Percentiles rank a stretch among this genome's conserved stretches.
Evolutionary conservation across 495 filamentous ascomycete species (phyloP).

Genomic region (Aspergillus wentii): DNA sequence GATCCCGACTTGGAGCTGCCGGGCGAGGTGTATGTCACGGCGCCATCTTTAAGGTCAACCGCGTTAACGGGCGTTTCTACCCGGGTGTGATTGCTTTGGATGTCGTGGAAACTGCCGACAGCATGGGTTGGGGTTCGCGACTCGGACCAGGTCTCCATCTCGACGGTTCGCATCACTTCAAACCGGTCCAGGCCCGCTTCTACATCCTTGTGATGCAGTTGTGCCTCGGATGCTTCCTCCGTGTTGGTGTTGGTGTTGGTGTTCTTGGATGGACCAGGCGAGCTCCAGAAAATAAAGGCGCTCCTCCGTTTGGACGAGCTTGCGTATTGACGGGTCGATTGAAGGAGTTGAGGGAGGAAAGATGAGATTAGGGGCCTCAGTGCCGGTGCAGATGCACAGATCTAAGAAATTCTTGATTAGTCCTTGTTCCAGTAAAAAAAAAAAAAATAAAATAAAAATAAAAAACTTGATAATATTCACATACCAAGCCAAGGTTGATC

Average conservation of each 20-base stretch:
- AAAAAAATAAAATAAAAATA: no score
- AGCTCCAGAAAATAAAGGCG: constrained; percentile 21
- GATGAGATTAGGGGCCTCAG: constrained; percentile 46
- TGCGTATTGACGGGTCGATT: constrained; percentile 17
- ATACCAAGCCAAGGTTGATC: constrained; percentile 56
- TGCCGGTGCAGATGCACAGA: constrained; percentile 53
- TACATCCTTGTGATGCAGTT: no score
- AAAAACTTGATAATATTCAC: constrained; percentile 13
- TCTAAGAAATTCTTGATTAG: constrained; percentile 23
- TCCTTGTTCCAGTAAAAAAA: constrained; percentile 1
- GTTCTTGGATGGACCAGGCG: constrained; percentile 13
- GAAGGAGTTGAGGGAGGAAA: constrained; percentile 37
- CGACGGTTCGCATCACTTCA: constrained; percentile 22
- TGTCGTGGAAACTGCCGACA: constrained; percentile 5
- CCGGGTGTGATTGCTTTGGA: constrained; percentile 11
- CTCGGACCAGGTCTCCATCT: constrained; percentile 31
- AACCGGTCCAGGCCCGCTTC: constrained; percentile 5
- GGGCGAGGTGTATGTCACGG: constrained; percentile 13
- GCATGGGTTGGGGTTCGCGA: constrained; percentile 11
- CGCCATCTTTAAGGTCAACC: constrained; percentile 15
- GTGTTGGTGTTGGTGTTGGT: constrained; percentile 5
- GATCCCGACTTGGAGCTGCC: constrained; percentile 14
- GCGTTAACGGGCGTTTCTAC: constrained; percentile 9
- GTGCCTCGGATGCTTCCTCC: constrained; percentile 1
- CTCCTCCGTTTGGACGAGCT: constrained; percentile 16